A percentile compares a stretch with the other conserved stretches of the same genome.
Conservation (phyloP, 371 early-diverging fungal species). For the Mucor circinelloides region DNA sequence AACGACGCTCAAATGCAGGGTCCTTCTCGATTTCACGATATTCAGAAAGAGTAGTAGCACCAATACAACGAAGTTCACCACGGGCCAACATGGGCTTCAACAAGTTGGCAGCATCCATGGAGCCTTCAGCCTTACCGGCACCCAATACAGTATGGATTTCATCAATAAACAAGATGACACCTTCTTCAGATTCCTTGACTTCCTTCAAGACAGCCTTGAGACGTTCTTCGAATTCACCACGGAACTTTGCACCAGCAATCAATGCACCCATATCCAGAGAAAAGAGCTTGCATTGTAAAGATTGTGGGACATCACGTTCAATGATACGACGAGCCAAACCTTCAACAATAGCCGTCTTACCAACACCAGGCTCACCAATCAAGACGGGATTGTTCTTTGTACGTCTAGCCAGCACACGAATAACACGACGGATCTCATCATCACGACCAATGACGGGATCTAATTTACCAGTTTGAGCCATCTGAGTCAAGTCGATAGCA, state of each 20-base stretch:
- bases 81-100: constrained; percentile 89
- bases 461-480: constrained; percentile 75
- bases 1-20: constrained; percentile 90
- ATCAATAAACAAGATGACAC: constrained; percentile 98
- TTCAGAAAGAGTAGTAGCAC: constrained; percentile 90
- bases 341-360: constrained; percentile 96
- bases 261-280: constrained; percentile 97
- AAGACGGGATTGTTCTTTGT: constrained; percentile 94
- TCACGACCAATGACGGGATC: constrained; percentile 93
- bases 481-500: constrained; percentile 87
- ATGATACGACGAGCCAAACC: constrained; percentile 97
- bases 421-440: constrained; percentile 82
- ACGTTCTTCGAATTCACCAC: constrained; percentile 99
- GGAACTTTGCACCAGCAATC: constrained; percentile 86
- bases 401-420: constrained; percentile 79
- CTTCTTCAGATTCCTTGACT: constrained; percentile 86
- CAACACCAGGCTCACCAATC: constrained; percentile 89
- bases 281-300: constrained; percentile 84
- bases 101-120: constrained; percentile 94
- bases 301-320: constrained; percentile 91
- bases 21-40: constrained; percentile 87
- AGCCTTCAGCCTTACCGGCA: constrained; percentile 90
- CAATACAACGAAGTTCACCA: constrained; percentile 85
- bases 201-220: constrained; percentile 97
- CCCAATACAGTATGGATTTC: constrained; percentile 97